Base-by-base conservation (phyloP, 371 early-diverging fungal genomes). In the Dentiscutata heterogama region DNA sequence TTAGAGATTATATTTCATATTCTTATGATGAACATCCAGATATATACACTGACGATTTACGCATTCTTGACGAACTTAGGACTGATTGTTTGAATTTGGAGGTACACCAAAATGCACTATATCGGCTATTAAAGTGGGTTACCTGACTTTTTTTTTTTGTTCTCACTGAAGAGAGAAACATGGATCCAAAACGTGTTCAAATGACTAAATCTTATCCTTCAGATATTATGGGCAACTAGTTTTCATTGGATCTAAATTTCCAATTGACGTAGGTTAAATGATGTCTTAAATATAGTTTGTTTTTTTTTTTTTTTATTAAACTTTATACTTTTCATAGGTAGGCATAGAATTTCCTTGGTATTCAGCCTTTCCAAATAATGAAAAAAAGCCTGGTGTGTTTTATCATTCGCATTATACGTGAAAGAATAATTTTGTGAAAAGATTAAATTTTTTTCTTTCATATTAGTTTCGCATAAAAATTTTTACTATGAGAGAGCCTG, bases 1-100 rank as follows among this genome's bases (percentile, higher is more conserved):
- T 95, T 27, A 85, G 92, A 60, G 91, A 93, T 46, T 94, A 94
- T 84, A 94, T 95, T 78, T 90, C 91, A 0, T 91, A 91, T 39
- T 89, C 93, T 0, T 95, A 95, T 84, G 94, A 92, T 5, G 97
- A 96, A 82, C 95, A 95, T 79, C 96, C 96, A 3, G 95, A 96
- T 83, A 85, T 89, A 1, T 96, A 96, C 80, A 89, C 92, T n/a
- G 95, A 95, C 85, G 96, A 97, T 86, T 93, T 97, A 85, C 89
- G 94, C 39, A 87, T 93, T 29, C 88, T 96, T 5, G 95, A 97
- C 68, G 93, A 92, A 70, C 87, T 96, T 58, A 87, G 97, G 25
- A 92, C 91, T 60, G 93, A 93, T 74, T 92, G 94, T 78, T 88
- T 93, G 71, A 89, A 90, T 73, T 90, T 92, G 50, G 94, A 95